A percentile compares a stretch with the other conserved stretches of the same genome.
Conservation (phyloP, 2,329 filamentous ascomycete species). For the Aspergillus spinulosporus region DNA sequence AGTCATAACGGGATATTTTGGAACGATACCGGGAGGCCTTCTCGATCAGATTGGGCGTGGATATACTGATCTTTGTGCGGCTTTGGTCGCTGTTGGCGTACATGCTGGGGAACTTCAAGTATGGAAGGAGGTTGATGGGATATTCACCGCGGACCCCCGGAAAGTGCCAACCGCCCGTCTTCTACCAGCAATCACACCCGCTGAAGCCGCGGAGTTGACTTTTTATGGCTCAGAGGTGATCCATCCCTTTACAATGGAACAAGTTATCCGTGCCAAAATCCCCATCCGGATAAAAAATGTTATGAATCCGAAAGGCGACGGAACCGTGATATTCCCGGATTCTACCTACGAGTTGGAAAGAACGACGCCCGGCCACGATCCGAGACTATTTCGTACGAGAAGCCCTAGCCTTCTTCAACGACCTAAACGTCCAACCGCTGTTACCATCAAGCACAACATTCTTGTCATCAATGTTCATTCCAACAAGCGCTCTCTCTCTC, state of each 20-base stretch:
- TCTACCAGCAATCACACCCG: slow-evolving; percentile 84
- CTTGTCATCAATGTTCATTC: slow-evolving; percentile 97
- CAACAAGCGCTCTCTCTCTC: slow-evolving; percentile 92
- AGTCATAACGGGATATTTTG: slow-evolving; percentile 91
- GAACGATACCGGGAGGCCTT: slow-evolving; percentile 84
- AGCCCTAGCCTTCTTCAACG: slow-evolving; percentile 53
- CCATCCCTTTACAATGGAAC: slow-evolving; percentile 98
- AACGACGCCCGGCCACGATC: slow-evolving; percentile 57
- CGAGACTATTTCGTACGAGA: slow-evolving; percentile 53
- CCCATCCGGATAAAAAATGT: slow-evolving; percentile 71
- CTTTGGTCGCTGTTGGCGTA: slow-evolving; percentile 85
- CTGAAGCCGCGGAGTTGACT: slow-evolving; percentile 92
- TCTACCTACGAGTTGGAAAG: slow-evolving; percentile 53
- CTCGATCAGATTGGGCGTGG: slow-evolving; percentile 90
- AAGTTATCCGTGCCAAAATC: slow-evolving; percentile 67
- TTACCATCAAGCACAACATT: slow-evolving; percentile 97
- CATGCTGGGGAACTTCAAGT: slow-evolving; percentile 87
- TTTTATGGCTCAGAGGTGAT: slow-evolving; percentile 96
- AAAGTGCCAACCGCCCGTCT: slow-evolving; percentile 92
- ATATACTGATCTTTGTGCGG: slow-evolving; percentile 95
- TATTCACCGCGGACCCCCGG: slow-evolving; percentile 81
- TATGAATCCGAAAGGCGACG: slow-evolving; percentile 63
- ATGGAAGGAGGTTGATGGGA: slow-evolving; percentile 98
- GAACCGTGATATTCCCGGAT: slow-evolving; percentile 74
- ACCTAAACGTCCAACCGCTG: slow-evolving; percentile 77